A percentile compares a stretch with the other conserved stretches of the same genome.
Evolutionary conservation across 495 filamentous ascomycete genomes (phyloP).

Genomic region (Trichoderma gamsii): DNA sequence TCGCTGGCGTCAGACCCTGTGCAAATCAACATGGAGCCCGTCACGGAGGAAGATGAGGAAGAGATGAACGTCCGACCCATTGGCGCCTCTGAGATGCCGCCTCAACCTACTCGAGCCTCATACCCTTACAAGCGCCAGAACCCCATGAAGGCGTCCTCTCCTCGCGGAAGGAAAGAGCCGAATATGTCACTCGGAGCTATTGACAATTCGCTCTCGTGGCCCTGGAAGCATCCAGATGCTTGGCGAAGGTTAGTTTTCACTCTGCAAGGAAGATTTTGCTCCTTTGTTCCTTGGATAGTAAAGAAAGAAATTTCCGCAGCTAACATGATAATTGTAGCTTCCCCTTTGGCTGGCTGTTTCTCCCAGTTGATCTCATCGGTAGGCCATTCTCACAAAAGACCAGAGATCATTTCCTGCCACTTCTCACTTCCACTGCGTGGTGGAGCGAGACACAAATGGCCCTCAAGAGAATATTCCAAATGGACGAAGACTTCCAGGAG

Average conservation of each 20-base stretch:
- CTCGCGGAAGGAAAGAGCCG: slow-evolving; percentile 48
- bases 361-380: slow-evolving; percentile 92
- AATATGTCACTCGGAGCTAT: slow-evolving; percentile 82
- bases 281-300: background rate
- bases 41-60: slow-evolving; percentile 40
- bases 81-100: slow-evolving; percentile 44
- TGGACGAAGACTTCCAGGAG: slow-evolving; percentile 94
- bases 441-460: slow-evolving; percentile 92
- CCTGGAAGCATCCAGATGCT: slow-evolving; percentile 98
- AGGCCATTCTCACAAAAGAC: slow-evolving; percentile 92
- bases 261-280: too few species aligned
- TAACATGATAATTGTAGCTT: slow-evolving; percentile 52
- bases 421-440: slow-evolving; percentile 90
- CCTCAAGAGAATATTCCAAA: slow-evolving; percentile 74
- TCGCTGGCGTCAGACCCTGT: slow-evolving; percentile 80
- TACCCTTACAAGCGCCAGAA: slow-evolving; percentile 74
- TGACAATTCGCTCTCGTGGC: slow-evolving; percentile 96
- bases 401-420: slow-evolving; percentile 84
- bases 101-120: slow-evolving; percentile 40
- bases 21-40: slow-evolving; percentile 51
- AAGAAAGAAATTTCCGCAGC: background rate
- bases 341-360: slow-evolving; percentile 96
- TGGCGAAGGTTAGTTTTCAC: slow-evolving; percentile 45
- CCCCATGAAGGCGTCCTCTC: slow-evolving; percentile 61
- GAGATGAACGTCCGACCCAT: slow-evolving; percentile 49